Evolutionary conservation across 2,329 filamentous ascomycete genomes (phyloP), one percentile per base, ranked within the genome.

Genomic region (Stagonosporopsis cucurbitacearum): DNA sequence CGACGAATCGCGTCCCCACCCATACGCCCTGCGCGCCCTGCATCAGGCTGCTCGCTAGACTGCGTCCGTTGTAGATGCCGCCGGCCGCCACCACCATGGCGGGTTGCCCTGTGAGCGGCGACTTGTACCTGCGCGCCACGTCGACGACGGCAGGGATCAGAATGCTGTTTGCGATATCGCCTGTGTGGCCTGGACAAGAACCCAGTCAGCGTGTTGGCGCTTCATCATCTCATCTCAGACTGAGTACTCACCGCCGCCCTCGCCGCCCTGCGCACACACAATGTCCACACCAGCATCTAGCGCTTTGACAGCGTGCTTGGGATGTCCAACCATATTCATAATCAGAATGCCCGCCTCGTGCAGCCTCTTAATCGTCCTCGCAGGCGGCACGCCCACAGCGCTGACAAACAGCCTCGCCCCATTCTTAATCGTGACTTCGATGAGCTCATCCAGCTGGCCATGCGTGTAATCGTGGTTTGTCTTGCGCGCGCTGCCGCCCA

Each of bases 271-370:
- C 2, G 93, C 88, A 73, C 92, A 96, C 6, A 98, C 84, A 62
- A 97, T 88, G 77, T 98, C 94, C 9, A 96, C 92, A 39, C 94
- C 94, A 0, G 88, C 85, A 45, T 92, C 86, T 4, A 98, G 80
- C 2, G 93, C 93, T 79, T 97, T 97, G 73, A 88, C 85, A 0
- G 93, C 93, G 75, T 98, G 94, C 73, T 89, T 92, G 2, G 94
- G 93, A 67, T 93, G 90, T 0, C 94, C 94, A 19, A 97, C 92
- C 93, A 97, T 97, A 75, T 97, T 97, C 92, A 97, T 97, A 32
- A 97, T 83, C 56, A 96, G 73, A 36, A 98, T 90, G 0, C 90
- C 90, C 0, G 89, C 88, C 8, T 83, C 82, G 71, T 98, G 94
- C 40, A 98, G 81, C 41, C 86, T 80, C 64, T 91, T 86, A 54